These are phyloP conservation scores for Scenedesmus sp. DNA, from an alignment of 163 green algal species.

Conservation along the genomic window DNA sequence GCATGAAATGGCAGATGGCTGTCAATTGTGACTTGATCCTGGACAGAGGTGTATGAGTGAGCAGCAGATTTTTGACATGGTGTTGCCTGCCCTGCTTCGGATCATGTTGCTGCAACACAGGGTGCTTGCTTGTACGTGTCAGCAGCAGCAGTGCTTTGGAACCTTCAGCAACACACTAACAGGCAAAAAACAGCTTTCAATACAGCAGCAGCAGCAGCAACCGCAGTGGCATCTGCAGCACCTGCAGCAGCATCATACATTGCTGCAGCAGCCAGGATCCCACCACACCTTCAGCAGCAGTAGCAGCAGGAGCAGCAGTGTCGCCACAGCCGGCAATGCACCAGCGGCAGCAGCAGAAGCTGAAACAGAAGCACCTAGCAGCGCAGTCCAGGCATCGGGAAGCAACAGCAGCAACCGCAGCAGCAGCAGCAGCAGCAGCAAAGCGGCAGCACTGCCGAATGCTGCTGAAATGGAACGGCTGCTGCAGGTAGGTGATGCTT, in stretches of 20 bases:
- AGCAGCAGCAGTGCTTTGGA: constrained; percentile 7
- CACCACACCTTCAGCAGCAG: neutral
- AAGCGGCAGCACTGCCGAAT: neutral
- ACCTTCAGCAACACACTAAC: neutral
- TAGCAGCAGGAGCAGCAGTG: constrained; percentile 2
- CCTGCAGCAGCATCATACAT: neutral
- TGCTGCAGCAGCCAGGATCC: neutral
- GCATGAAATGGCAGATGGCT: too few species aligned
- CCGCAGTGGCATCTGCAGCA: neutral
- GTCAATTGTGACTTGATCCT: too few species aligned
- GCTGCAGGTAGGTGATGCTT: constrained; percentile 6
- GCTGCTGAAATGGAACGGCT: constrained; percentile 8
- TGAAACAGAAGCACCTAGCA: neutral
- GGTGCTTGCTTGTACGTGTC: neutral
- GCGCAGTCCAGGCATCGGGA: neutral
- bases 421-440: neutral
- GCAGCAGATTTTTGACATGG: neutral
- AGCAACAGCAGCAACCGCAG: neutral
- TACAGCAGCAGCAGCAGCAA: neutral
- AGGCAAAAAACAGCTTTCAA: neutral
- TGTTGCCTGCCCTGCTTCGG: neutral
- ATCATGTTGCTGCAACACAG: neutral
- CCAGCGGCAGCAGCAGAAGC: constrained; percentile 6
- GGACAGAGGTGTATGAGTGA: too few species aligned
- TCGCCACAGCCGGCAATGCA: neutral